Conservation (phyloP, 129 eudicot species). For the Saussurea involucrata region DNA sequence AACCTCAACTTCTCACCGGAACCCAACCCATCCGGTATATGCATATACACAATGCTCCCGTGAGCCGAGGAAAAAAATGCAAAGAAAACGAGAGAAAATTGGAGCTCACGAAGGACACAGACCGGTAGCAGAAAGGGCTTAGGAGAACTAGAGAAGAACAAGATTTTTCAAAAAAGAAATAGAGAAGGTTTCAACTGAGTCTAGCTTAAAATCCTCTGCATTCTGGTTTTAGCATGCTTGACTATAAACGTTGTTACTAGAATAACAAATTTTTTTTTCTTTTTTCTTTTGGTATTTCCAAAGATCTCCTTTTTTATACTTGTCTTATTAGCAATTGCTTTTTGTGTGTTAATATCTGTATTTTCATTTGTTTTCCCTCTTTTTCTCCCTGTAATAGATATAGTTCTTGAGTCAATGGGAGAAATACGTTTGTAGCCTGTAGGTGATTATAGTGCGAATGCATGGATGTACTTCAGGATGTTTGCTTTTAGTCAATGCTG, state of each 20-base stretch:
- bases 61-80: no score
- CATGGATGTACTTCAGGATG: slow-evolving; percentile 60
- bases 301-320: not conserved
- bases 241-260: not conserved
- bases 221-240: not conserved
- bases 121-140: no score
- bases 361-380: not conserved
- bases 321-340: not conserved
- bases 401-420: slow-evolving; percentile 40
- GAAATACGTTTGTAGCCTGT: slow-evolving; percentile 38
- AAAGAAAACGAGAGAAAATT: no score
- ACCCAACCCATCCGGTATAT: no score
- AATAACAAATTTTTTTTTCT: not conserved
- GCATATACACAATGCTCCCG: no score
- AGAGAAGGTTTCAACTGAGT: not conserved
- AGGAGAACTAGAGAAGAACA: no score
- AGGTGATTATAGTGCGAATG: slow-evolving; percentile 57
- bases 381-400: slow-evolving; percentile 4
- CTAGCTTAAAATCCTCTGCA: not conserved
- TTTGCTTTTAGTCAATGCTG: slow-evolving; percentile 77
- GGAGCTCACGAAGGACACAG: no score
- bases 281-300: not conserved
- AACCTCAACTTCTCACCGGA: no score
- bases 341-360: not conserved
- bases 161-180: no score